A percentile compares a stretch with the other conserved stretches of the same genome.
Conservation (phyloP, 2,329 filamentous ascomycete genomes). For the Cladosporium phlei region DNA sequence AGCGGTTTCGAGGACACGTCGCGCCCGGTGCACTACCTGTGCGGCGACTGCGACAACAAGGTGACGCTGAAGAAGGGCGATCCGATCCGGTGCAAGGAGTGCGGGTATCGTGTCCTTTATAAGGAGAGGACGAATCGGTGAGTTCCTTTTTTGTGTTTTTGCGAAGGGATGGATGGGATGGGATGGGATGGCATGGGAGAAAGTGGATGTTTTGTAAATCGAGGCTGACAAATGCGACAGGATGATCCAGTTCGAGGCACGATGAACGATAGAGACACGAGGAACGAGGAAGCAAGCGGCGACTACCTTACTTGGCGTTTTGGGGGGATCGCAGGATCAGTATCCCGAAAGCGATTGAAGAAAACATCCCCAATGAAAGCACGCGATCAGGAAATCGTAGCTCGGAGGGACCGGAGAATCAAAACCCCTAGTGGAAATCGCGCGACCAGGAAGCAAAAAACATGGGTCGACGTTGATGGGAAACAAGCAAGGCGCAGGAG, state of each 20-base stretch:
- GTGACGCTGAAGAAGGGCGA: conserved; percentile 72
- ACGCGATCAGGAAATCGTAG: too few species aligned
- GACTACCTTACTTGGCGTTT: too few species aligned
- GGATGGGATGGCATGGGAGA: not conserved
- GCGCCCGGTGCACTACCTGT: conserved; percentile 50
- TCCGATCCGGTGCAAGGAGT: conserved; percentile 83
- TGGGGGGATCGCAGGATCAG: too few species aligned
- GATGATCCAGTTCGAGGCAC: conserved; percentile 98
- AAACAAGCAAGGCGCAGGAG: conserved; percentile 11
- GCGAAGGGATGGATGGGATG: not conserved
- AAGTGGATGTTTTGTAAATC: not conserved
- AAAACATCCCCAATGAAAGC: too few species aligned
- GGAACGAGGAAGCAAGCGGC: not conserved
- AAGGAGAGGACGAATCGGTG: conserved; percentile 97
- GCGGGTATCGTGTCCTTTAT: conserved; percentile 91
- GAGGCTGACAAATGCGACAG: conserved; percentile 42
- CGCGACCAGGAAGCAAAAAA: not conserved
- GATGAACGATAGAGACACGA: conserved; percentile 45
- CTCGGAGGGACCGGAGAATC: too few species aligned
- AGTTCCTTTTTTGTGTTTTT: conserved; percentile 33
- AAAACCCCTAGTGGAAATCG: not conserved
- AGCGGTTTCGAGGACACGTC: conserved; percentile 56
- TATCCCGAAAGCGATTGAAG: too few species aligned
- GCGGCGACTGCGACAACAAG: conserved; percentile 78
- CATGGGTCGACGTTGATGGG: not conserved